A percentile compares a stretch with the other conserved stretches of the same genome.
Evolutionary conservation across 2,329 filamentous ascomycete genomes (phyloP).

Genomic region (Xylaria sp.): DNA sequence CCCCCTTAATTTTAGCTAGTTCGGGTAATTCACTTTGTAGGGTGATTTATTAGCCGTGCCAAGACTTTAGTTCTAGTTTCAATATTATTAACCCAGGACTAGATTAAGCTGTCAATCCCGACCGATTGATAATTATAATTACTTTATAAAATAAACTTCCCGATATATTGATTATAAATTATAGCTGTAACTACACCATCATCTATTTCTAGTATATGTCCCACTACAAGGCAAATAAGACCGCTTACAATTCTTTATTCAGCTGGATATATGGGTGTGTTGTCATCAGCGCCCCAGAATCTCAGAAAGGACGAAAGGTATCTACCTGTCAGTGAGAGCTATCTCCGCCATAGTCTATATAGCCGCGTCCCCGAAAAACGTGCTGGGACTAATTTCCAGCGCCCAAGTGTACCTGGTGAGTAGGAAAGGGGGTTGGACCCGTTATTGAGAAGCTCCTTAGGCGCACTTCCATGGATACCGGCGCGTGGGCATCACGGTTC

Average conservation of each 20-base stretch:
- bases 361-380: neutral
- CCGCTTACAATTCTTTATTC: neutral
- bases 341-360: neutral
- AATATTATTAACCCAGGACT: slow-evolving; percentile 1
- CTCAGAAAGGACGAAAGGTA: neutral
- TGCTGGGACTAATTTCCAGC: neutral
- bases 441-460: slow-evolving; percentile 1
- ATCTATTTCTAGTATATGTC: neutral
- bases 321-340: neutral
- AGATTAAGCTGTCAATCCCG: neutral
- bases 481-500: neutral
- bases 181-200: neutral
- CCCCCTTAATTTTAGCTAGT: too few species aligned
- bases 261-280: neutral
- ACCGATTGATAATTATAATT: neutral
- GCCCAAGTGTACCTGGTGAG: neutral
- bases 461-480: neutral
- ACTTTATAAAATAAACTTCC: neutral
- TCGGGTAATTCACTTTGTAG: too few species aligned
- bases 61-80: neutral
- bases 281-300: neutral
- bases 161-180: slow-evolving; percentile 1
- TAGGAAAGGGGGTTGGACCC: neutral
- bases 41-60: too few species aligned
- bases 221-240: neutral